Conservation (phyloP, 2,329 filamentous ascomycete genomes). For the Botryotinia calthae region DNA sequence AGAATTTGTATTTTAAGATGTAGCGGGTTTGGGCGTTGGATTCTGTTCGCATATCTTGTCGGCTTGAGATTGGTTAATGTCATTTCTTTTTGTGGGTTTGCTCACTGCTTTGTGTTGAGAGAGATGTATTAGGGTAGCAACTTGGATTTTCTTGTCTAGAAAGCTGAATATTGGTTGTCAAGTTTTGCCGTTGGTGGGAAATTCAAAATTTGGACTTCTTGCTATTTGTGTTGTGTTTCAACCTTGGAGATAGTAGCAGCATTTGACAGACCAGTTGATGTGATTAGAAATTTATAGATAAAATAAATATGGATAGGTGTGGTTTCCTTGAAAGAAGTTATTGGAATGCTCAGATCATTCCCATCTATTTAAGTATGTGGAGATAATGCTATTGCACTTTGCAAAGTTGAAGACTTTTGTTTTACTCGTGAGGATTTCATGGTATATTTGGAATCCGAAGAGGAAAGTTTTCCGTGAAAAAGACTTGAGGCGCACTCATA, state of each 20-base stretch:
- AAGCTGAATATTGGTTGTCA: background rate
- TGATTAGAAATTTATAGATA: background rate
- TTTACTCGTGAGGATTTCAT: too few relatives aligned
- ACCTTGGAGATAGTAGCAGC: background rate
- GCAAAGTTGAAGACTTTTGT: background rate
- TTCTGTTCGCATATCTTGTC: too few relatives aligned
- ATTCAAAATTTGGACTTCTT: background rate
- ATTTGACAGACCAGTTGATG: background rate
- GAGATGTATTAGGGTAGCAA: background rate
- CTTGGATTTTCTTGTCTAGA: background rate
- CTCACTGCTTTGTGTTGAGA: too few relatives aligned
- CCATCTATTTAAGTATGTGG: background rate
- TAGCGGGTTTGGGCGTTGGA: too few relatives aligned
- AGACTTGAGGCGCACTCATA: background rate
- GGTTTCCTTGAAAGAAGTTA: background rate
- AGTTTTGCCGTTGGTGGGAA: background rate
- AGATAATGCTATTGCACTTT: background rate
- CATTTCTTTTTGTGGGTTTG: too few relatives aligned
- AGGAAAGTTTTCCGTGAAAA: background rate
- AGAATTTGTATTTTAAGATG: too few relatives aligned
- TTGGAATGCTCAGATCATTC: background rate
- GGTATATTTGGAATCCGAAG: background rate
- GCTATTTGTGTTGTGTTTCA: background rate
- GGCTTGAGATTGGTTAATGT: too few relatives aligned
- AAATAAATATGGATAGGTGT: background rate